Base-by-base conservation (phyloP, 768 basidiomycete genomes). In the Punctularia strigosozonata region DNA sequence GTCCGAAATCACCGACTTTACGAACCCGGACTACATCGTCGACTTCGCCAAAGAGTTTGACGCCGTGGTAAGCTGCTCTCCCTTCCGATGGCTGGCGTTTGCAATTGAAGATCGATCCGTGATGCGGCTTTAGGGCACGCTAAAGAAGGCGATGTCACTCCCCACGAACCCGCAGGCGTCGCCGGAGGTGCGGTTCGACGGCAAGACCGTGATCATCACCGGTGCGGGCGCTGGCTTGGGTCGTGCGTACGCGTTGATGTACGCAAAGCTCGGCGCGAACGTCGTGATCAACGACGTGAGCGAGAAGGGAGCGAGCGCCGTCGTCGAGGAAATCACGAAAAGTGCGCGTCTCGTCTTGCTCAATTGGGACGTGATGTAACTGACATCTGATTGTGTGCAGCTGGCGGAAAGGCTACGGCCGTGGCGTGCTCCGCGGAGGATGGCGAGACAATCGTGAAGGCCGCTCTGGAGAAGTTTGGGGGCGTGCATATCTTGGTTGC, bases 211-310 rank as follows among this genome's bases (percentile, higher is more conserved):
- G 43, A 78, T 99, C 50, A 72, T 98, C 48, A 98, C 95, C 2
- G 95, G 94, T 26, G 87, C 91, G 5, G 94, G 94, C 30, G 88
- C 84, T 20, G 95, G 94, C 38, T 77, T 99, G 22, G 95, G 95
- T 14, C 79, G 95, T 21, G 74, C 76, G 2, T 95, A 98, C 53
- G 86, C 95, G 0, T 69, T 82, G 31, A 86, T 97, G 85, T 98
- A 83, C 53, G 86, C 73, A 19, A 77, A 73, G 39, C 76, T 92
- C 6, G 94, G 95, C n/a, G 94, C 90, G 7, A 95, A 95, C 50
- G 86, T 99, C 23, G 85, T 98, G 32, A 77, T 98, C 31, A 99
- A 98, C 55, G 95, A 99, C 51, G 80, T 97, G 34, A 89, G 71
- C 55, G 82, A 80, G 52, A 86, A 90, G 49, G 80, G 73, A 2